Evolutionary conservation across 2,329 filamentous ascomycete genomes (phyloP), one percentile per base, ranked within the genome.

Genomic region (Thelonectria blattea): DNA sequence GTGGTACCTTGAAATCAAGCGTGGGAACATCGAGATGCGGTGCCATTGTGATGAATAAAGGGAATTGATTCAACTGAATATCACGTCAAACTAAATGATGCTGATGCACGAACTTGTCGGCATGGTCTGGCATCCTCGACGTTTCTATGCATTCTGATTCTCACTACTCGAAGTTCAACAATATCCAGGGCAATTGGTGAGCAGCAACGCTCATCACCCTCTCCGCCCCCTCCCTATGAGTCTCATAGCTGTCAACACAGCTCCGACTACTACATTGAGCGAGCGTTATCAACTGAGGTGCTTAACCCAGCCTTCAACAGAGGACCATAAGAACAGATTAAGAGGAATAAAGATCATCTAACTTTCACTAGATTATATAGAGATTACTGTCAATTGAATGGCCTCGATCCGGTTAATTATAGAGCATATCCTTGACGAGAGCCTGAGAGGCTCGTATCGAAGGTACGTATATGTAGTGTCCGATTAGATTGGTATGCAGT

Each of bases 251-350:
- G 22, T 12, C 15, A 14, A 11, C 52, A 60, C 52, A 54, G 58
- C 58, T 49, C 58, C 53, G 58, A 30, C 49, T 61, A 45, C 58
- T 49, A 42, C 27, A 58, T 52, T 2, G 2, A 39, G 58, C 49
- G 58, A 61, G 58, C 43, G 48, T 37, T 58, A 56, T 56, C 56
- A 20, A 27, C 24, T 8, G 9, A 22, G 14, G 22, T 2, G n/a
- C n/a, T n/a, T n/a, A 27, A 11, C 32, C 12, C 10, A 10, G 34
- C 12, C 8, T 2, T 30, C 27, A 6, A 10, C 12, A 15, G 34
- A 2, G 11, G 10, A 12, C 34, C 4, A 37, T 37, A 12, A 10
- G n/a, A 2, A 7, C 27, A n/a, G n/a, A n/a, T n/a, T n/a, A n/a
- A n/a, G n/a, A n/a, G n/a, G n/a, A n/a, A n/a, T n/a, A n/a, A n/a